phyloP scores from a whole-genome alignment of 2,329 filamentous ascomycete genomes.

The Alternaria rosae region DNA sequence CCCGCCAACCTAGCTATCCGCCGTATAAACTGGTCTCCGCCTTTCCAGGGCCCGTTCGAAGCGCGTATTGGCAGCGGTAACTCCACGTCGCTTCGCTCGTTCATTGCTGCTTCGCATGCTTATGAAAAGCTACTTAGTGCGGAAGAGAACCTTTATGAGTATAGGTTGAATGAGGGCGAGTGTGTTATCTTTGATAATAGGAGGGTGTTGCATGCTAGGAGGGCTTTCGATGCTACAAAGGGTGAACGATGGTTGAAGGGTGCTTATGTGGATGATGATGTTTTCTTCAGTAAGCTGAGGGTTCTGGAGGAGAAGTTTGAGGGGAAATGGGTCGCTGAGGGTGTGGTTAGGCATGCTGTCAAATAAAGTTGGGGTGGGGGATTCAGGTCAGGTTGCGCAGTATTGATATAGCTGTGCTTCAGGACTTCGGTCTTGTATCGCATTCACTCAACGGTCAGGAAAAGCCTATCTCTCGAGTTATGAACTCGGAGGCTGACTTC shows the following conservation, averaged over 20 bases:
- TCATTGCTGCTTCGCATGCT: constrained; percentile 53
- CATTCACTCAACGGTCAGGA: background rate
- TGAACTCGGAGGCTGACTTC: too few relatives aligned
- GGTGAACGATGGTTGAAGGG: constrained; percentile 85
- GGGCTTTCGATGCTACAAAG: constrained; percentile 71
- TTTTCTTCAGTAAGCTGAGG: constrained; percentile 59
- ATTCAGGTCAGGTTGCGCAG: background rate
- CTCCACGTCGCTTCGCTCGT: constrained; percentile 37
- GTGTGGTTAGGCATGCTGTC: constrained; percentile 35
- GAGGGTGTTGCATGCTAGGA: constrained; percentile 82
- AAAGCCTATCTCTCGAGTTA: too few relatives aligned
- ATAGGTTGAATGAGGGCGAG: constrained; percentile 79
- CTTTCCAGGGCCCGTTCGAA: constrained; percentile 72
- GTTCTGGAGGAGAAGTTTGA: constrained; percentile 51
- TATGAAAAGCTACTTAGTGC: constrained; percentile 69
- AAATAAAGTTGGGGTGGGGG: background rate
- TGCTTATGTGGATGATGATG: constrained; percentile 77
- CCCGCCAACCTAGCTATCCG: constrained; percentile 45
- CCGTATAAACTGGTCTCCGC: constrained; percentile 75
- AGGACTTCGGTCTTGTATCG: background rate
- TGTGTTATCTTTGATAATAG: constrained; percentile 94
- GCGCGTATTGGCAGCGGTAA: constrained; percentile 42
- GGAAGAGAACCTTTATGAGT: constrained; percentile 68
- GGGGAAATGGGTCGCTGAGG: constrained; percentile 45
- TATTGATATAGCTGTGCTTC: background rate